These are phyloP conservation scores for Sarocladium oryzae DNA, from an alignment of 2,329 filamentous ascomycete species.

Conservation along the genomic window DNA sequence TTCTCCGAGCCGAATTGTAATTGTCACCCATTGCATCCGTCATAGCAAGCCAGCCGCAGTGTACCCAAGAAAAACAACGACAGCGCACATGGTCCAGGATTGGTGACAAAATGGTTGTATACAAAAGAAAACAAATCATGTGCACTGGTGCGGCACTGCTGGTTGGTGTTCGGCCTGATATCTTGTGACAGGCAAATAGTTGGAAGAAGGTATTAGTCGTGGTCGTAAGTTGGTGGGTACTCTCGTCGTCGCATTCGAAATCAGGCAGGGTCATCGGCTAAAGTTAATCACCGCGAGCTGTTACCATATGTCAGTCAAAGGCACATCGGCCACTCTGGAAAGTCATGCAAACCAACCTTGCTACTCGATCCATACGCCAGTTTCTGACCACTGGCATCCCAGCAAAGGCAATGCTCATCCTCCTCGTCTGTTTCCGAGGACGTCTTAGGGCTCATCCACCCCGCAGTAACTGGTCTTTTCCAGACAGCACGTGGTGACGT, in stretches of 20 bases:
- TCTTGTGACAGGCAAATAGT: background rate
- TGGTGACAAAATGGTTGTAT: background rate
- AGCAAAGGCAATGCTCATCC: conserved; percentile 54
- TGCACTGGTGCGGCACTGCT: background rate
- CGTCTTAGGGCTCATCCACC: conserved; percentile 52
- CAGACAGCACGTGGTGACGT: conserved; percentile 54
- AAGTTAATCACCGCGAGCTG: conserved; percentile 48
- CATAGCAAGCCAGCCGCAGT: background rate
- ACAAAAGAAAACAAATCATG: background rate
- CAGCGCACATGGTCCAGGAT: background rate
- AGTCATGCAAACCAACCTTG: conserved; percentile 37
- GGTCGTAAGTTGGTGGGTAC: background rate
- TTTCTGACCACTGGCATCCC: conserved; percentile 56
- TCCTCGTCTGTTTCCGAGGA: conserved; percentile 50
- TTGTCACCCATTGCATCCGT: background rate
- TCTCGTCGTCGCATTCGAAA: background rate
- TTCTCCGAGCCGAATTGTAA: background rate
- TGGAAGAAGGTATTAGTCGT: background rate
- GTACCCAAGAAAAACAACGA: background rate
- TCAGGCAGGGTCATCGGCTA: conserved; percentile 26
- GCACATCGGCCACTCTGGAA: background rate
- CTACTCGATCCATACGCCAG: conserved; percentile 59
- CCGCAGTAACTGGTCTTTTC: conserved; percentile 36
- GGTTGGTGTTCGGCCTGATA: background rate
- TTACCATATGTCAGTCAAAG: background rate